phyloP scores from a whole-genome alignment of 2,329 filamentous ascomycete genomes.

The Emmonsia crescens region DNA sequence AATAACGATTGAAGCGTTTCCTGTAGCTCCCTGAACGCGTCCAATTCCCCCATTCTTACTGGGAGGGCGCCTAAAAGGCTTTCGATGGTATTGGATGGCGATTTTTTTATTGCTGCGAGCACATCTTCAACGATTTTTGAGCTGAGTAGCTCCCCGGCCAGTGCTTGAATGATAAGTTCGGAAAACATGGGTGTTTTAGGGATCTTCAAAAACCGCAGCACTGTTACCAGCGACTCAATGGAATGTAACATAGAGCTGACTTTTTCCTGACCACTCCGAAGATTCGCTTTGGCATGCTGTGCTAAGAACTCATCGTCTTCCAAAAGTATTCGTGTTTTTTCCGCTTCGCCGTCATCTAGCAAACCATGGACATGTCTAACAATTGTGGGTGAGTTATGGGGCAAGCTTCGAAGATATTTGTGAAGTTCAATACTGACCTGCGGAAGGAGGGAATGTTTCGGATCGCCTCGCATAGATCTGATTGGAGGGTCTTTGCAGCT shows the following conservation, averaged over 20 bases:
- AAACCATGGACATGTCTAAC: slow-evolving; percentile 32
- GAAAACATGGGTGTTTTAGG: slow-evolving; percentile 23
- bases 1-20: slow-evolving; percentile 40
- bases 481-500: slow-evolving; percentile 20
- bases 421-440: slow-evolving; percentile 20
- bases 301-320: slow-evolving; percentile 41
- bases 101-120: slow-evolving; percentile 41
- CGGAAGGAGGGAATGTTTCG: slow-evolving; percentile 49
- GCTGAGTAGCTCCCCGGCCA: slow-evolving; percentile 43
- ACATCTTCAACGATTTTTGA: slow-evolving; percentile 44
- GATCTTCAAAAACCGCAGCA: slow-evolving; percentile 21
- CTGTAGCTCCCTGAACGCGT: slow-evolving; percentile 25
- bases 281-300: slow-evolving; percentile 26
- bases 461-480: slow-evolving; percentile 43
- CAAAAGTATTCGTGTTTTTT: slow-evolving; percentile 36
- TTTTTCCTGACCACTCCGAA: slow-evolving; percentile 31
- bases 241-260: slow-evolving; percentile 29
- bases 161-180: slow-evolving; percentile 29
- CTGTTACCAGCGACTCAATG: slow-evolving; percentile 19
- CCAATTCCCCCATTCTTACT: slow-evolving; percentile 27
- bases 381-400: not conserved
- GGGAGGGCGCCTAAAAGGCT: slow-evolving; percentile 31
- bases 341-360: slow-evolving; percentile 26
- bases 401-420: not conserved
- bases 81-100: slow-evolving; percentile 40